Conservation (phyloP, 805 yeast species). For the Helenozyma baotianmanensis region DNA sequence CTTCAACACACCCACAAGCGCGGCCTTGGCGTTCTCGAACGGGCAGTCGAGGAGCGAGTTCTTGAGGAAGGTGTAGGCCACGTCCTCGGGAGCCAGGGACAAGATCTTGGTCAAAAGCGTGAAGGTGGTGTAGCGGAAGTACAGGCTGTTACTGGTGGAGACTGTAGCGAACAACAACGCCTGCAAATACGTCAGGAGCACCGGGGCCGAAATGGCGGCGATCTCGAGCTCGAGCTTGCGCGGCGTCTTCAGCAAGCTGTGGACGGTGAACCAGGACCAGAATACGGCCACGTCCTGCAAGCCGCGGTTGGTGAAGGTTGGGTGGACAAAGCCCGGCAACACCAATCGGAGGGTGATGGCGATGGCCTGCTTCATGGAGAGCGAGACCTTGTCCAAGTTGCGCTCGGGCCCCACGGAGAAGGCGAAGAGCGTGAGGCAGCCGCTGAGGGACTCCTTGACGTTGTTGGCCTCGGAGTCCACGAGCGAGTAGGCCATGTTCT, state of each 20-base stretch:
- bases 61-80: conserved; percentile 54
- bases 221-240: conserved; percentile 25
- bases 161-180: conserved; percentile 20
- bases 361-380: conserved; percentile 18
- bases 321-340: conserved; percentile 33
- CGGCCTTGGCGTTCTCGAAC: conserved; percentile 53
- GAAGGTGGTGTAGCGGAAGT: conserved; percentile 42
- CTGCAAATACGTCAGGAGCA: conserved; percentile 30
- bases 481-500: conserved; percentile 23
- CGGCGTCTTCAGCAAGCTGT: conserved; percentile 12
- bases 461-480: conserved; percentile 22
- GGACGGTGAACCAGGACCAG: conserved; percentile 38
- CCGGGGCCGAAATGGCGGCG: conserved; percentile 24
- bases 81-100: conserved; percentile 51
- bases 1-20: conserved; percentile 63
- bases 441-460: conserved; percentile 28
- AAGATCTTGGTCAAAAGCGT: conserved; percentile 64
- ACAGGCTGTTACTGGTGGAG: conserved; percentile 11
- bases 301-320: conserved; percentile 16
- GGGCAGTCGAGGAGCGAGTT: conserved; percentile 69
- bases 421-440: conserved; percentile 17
- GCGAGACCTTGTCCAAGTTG: neutral
- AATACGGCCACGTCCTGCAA: conserved; percentile 27
- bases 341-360: conserved; percentile 22
- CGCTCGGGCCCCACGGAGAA: conserved; percentile 6